These are phyloP conservation scores for Pythium brachiatum DNA, from an alignment of 352 stramenopile genomes.

Conservation along the genomic window DNA sequence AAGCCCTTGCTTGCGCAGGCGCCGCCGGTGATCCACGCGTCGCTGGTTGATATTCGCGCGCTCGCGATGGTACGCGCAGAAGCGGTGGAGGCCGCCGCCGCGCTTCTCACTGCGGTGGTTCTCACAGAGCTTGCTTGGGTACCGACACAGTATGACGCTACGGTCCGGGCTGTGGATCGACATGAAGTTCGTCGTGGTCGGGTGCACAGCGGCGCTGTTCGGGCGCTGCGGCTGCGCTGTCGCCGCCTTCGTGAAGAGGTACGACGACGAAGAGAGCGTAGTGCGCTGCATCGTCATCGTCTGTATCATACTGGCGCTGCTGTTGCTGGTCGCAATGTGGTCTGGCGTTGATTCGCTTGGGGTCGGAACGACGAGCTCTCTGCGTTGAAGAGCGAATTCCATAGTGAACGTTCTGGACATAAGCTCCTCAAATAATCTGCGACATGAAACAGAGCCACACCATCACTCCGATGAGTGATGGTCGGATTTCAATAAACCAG, in stretches of 20 bases:
- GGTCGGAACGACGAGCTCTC: neutral
- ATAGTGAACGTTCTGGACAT: neutral
- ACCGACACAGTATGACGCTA: conserved; percentile 13
- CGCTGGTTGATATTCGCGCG: conserved; percentile 27
- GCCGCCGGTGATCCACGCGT: conserved; percentile 17
- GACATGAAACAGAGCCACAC: too few species aligned
- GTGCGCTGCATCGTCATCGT: neutral
- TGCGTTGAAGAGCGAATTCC: neutral
- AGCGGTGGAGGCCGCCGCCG: conserved; percentile 19
- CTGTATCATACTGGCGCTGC: neutral
- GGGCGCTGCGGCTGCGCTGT: neutral
- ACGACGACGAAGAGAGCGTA: neutral
- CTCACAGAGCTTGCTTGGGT: conserved; percentile 23
- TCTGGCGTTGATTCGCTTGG: neutral
- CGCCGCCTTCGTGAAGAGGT: neutral
- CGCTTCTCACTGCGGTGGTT: conserved; percentile 23
- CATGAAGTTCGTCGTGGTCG: neutral
- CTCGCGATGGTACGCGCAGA: conserved; percentile 25
- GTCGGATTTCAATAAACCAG: neutral
- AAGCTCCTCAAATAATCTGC: neutral
- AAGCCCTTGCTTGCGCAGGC: conserved; percentile 12
- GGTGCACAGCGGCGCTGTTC: neutral
- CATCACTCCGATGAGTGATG: too few species aligned
- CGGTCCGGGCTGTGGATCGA: conserved; percentile 7
- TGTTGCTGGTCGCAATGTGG: neutral